Conservation (phyloP, 768 basidiomycete genomes). For the Rickenella mellea region DNA sequence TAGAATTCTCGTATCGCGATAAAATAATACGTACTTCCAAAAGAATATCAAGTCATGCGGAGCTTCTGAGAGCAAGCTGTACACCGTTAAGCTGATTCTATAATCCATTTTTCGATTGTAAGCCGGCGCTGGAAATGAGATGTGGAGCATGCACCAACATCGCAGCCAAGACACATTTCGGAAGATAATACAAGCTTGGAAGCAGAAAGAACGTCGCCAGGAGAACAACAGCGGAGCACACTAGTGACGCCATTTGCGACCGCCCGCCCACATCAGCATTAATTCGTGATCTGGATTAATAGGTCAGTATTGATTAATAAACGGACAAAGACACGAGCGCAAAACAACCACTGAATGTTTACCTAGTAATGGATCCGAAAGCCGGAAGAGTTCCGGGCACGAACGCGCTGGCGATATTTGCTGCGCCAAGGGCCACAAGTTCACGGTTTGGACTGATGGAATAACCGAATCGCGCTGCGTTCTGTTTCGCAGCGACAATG, state of each 20-base stretch:
- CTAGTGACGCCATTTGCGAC: conserved; percentile 81
- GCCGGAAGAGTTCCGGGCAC: conserved; percentile 87
- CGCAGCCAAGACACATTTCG: conserved; percentile 83
- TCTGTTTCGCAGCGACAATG: conserved; percentile 93
- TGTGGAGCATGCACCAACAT: conserved; percentile 49
- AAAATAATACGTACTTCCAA: conserved; percentile 48
- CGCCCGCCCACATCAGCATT: conserved; percentile 84
- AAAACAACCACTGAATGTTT: conserved; percentile 9
- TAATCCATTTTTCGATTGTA: not conserved
- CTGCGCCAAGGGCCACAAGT: conserved; percentile 83
- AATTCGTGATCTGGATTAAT: conserved; percentile 52
- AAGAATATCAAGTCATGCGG: conserved; percentile 84
- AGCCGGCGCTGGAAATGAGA: not conserved
- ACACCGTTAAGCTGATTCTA: conserved; percentile 80
- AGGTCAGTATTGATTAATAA: not conserved
- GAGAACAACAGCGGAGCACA: conserved; percentile 66
- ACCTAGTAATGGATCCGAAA: conserved; percentile 90
- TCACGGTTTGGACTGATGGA: conserved; percentile 92
- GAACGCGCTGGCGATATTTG: conserved; percentile 71
- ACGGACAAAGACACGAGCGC: not conserved
- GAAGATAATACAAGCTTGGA: conserved; percentile 76
- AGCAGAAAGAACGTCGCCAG: conserved; percentile 86
- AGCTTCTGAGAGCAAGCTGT: conserved; percentile 72
- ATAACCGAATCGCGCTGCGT: conserved; percentile 74
- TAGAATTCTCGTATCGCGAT: not conserved